Percentiles rank a stretch among this genome's conserved stretches.
Evolutionary conservation across 1,284 basidiomycete species (phyloP).

Genomic region (Leccinum subspadiceum): DNA sequence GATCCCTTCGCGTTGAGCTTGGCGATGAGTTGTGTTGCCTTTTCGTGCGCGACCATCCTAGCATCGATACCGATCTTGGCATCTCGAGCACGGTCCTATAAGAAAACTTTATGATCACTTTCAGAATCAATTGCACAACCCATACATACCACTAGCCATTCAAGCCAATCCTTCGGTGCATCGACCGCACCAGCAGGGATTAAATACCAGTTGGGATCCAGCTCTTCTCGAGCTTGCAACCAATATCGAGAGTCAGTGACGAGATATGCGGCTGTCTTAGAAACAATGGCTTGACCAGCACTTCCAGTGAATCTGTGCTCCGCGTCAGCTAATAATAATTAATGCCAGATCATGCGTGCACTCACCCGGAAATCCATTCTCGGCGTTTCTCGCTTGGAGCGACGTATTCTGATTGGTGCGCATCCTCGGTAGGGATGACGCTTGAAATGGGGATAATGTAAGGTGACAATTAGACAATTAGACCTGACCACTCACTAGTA

Average conservation of each 20-base stretch:
- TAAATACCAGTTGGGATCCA: conserved; percentile 78
- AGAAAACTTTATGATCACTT: conserved; percentile 8
- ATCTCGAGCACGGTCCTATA: conserved; percentile 51
- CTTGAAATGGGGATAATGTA: conserved; percentile 34
- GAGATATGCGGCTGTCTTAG: conserved; percentile 64
- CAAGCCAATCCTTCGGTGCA: conserved; percentile 72
- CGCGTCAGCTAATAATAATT: conserved; percentile 5
- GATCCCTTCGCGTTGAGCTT: conserved; percentile 51
- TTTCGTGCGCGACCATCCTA: conserved; percentile 78
- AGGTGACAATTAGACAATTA: conserved; percentile 8
- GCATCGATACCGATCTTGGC: conserved; percentile 85
- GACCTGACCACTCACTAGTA: conserved; percentile 69
- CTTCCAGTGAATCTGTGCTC: conserved; percentile 75
- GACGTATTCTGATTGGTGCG: conserved; percentile 88
- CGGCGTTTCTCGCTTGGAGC: conserved; percentile 78
- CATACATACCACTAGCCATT: conserved; percentile 68
- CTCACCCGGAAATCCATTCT: conserved; percentile 81
- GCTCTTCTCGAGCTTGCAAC: conserved; percentile 76
- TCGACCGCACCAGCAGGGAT: conserved; percentile 62
- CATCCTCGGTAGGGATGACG: conserved; percentile 81
- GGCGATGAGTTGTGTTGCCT: conserved; percentile 58
- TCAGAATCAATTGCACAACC: neutral
- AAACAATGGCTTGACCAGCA: conserved; percentile 81
- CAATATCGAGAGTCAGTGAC: conserved; percentile 91
- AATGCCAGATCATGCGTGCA: conserved; percentile 6